Conservation (phyloP, 2,329 filamentous ascomycete genomes). For the Teratosphaeria destructans region DNA sequence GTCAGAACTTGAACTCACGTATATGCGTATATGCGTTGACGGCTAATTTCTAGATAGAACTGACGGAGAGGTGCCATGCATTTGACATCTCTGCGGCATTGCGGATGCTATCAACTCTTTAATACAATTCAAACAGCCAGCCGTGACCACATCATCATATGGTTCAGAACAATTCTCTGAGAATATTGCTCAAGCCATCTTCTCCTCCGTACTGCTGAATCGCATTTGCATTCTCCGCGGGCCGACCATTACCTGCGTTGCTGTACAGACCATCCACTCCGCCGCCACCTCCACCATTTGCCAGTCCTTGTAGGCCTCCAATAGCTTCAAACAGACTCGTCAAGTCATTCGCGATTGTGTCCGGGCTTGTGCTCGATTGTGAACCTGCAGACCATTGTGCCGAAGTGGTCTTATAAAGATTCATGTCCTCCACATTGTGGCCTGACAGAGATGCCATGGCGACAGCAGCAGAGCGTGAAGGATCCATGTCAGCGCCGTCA, state of each 20-base stretch:
- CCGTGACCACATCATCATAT: not conserved
- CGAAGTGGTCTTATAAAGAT: slow-evolving; percentile 31
- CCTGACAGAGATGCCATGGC: slow-evolving; percentile 57
- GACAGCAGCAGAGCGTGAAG: slow-evolving; percentile 52
- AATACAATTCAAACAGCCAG: not conserved
- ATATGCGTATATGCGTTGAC: no score
- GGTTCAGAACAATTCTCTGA: slow-evolving; percentile 48
- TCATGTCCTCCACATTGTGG: slow-evolving; percentile 48
- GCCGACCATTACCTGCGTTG: not conserved
- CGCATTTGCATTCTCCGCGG: not conserved
- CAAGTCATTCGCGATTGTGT: slow-evolving; percentile 52
- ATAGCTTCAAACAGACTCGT: slow-evolving; percentile 55
- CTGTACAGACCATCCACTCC: slow-evolving; percentile 18
- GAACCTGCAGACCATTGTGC: slow-evolving; percentile 13
- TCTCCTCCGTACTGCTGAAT: slow-evolving; percentile 39
- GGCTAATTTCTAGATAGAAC: no score
- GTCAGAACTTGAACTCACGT: no score
- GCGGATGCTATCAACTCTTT: no score
- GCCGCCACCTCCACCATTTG: slow-evolving; percentile 1
- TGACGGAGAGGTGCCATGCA: no score
- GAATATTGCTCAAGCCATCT: slow-evolving; percentile 48
- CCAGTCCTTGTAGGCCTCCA: slow-evolving; percentile 35
- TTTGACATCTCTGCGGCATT: no score
- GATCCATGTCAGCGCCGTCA: slow-evolving; percentile 36
- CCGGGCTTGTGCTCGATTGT: slow-evolving; percentile 43